Evolutionary conservation across 2,329 filamentous ascomycete genomes (phyloP), one percentile per base, ranked within the genome.

Genomic region (Keithomyces neogunnii): DNA sequence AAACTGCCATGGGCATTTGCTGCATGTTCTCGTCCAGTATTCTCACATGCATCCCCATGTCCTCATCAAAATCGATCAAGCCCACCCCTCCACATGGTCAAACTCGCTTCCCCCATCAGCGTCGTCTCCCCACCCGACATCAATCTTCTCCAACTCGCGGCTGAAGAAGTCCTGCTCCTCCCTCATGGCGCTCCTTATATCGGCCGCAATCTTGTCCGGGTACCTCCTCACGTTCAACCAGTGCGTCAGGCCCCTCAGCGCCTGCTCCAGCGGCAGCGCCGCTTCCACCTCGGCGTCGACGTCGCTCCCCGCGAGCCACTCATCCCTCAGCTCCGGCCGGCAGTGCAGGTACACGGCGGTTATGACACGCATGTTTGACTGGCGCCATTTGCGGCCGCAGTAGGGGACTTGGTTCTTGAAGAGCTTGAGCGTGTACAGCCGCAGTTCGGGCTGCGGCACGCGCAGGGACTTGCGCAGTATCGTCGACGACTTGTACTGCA

Each of bases 321-420:
- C 93, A 63, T 99, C 93, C 32, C 92, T 80, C 45, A 99, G 76
- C 66, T 97, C 92, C 0, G 92, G 92, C 6, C 90, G 80, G 63
- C 92, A 96, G 70, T 96, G 89, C 47, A 99, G 76, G 68, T 96
- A 99, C 1, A 99, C 89, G 3, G 91, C 90, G 0, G 93, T 99
- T 64, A 99, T 99, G 63, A 97, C 91, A 51, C 92, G 88, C 93
- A 99, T 99, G 69, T 99, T 97, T 60, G 84, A 85, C 72, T 97
- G 93, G 11, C 93, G 85, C 93, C 93, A 99, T 72, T 99, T 99
- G 43, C 93, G 85, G 28, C 93, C 92, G 68, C 92, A 97, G 74
- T 96, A 99, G 1, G 93, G 93, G 4, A 99, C 93, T 69, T 99
- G 93, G 54, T 90, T 93, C 70, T 99, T 99, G 83, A 97, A 97